These are phyloP conservation scores for Nepenthes alata DNA, from an alignment of 179 eudicot genomes.

Conservation along the genomic window DNA sequence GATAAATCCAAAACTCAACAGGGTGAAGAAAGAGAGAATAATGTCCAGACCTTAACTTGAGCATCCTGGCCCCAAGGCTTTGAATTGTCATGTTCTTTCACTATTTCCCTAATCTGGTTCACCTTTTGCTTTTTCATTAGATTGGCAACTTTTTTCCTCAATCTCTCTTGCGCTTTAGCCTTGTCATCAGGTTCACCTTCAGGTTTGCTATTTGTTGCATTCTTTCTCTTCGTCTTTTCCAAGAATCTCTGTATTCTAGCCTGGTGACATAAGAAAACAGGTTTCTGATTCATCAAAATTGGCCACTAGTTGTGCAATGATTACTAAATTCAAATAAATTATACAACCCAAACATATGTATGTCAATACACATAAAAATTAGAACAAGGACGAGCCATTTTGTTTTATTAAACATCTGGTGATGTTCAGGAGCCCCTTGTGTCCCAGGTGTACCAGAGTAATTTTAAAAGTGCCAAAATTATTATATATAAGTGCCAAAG, in stretches of 20 bases:
- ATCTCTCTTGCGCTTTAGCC: constrained; percentile 33
- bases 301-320: too few relatives aligned
- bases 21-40: background rate
- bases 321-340: too few relatives aligned
- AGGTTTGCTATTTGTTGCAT: constrained; percentile 6
- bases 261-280: constrained; percentile 18
- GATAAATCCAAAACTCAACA: constrained; percentile 2
- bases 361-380: too few relatives aligned
- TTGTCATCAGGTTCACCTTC: constrained; percentile 25
- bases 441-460: too few relatives aligned
- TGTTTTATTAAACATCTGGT: too few relatives aligned
- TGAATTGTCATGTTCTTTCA: constrained; percentile 45
- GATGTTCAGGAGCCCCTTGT: too few relatives aligned
- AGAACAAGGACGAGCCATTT: too few relatives aligned
- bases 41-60: constrained; percentile 61
- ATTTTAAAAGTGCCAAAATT: too few relatives aligned
- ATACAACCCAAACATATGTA: too few relatives aligned
- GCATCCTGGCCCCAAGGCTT: constrained; percentile 73
- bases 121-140: constrained; percentile 78
- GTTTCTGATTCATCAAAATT: too few relatives aligned
- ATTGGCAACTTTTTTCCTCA: constrained; percentile 43
- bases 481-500: too few relatives aligned
- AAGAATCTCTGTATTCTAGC: constrained; percentile 59
- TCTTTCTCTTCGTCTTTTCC: constrained; percentile 52
- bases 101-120: constrained; percentile 38